Percentiles rank a stretch among this genome's conserved stretches.
phyloP scores from a whole-genome alignment of 441 rosid species.

The Jatropha multifida region DNA sequence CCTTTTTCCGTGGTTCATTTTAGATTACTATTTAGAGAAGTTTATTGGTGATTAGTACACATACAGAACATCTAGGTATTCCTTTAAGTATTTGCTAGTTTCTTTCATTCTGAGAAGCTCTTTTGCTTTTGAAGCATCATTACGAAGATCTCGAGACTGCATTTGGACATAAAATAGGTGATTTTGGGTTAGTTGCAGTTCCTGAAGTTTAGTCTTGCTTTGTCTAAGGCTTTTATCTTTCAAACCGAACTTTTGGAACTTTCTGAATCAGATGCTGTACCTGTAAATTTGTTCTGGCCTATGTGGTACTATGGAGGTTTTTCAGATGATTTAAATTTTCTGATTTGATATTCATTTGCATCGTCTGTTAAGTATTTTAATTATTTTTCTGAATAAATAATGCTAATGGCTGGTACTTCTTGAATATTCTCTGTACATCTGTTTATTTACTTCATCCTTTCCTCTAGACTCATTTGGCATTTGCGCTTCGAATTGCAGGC shows the following conservation, averaged over 20 bases:
- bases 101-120: not conserved
- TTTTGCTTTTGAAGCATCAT: not conserved
- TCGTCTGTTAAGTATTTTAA: not conserved
- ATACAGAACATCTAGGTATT: not conserved
- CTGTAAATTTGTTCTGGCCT: not conserved
- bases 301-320: not conserved
- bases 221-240: not conserved
- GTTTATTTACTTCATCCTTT: not conserved
- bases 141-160: not conserved
- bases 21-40: constrained; percentile 3
- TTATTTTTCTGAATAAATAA: not conserved
- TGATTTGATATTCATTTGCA: not conserved
- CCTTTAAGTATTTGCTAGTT: not conserved
- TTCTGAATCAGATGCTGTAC: not conserved
- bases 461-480: not conserved
- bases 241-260: not conserved
- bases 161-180: not conserved
- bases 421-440: not conserved
- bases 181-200: not conserved
- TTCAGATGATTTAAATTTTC: not conserved
- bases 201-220: not conserved
- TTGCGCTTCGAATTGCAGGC: constrained; percentile 39
- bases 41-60: not conserved
- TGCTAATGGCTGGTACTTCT: not conserved
- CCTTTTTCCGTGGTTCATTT: not conserved